Base-by-base conservation (phyloP, 2,329 filamentous ascomycete species). In the Penicillium sp. region DNA sequence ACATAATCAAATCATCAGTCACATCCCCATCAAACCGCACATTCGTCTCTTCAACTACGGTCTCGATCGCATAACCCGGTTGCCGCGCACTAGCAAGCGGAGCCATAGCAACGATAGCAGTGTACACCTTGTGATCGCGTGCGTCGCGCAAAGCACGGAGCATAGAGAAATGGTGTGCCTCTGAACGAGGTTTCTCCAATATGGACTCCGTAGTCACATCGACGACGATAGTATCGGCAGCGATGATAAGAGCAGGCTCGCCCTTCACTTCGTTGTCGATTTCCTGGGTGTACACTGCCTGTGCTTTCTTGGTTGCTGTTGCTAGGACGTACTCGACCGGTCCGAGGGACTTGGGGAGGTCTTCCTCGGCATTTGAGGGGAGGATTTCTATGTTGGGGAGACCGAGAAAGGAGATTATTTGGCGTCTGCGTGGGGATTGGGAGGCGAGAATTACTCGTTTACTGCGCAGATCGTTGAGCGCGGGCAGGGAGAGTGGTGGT, bases 271-370 rank as follows among this genome's bases (percentile, higher is more conserved):
- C 72, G 57, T 84, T 84, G 67, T 86, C 72, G 64, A 87, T 80
- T 65, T 86, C 83, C 41, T 78, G 71, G 29, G 73, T 71, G 74
- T 89, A 89, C 10, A 98, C 90, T 46, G 89, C 84, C 44, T 91
- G 82, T 50, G 88, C 90, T 76, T 99, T 99, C 66, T 89, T 85
- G 22, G 86, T 85, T 3, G 93, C 93, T 2, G 95, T 99, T 56
- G 88, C 86, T 14, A 93, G 82, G 21, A 97, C 95, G 78, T 99
- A 99, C 77, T 96, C 92, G 73, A 90, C 90, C 1, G 95, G 91
- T 1, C 87, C 86, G 57, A 93, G 84, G 8, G 78, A 74, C 74
- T 98, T 96, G 67, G 90, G 84, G 53, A 96, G 84, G 78, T 98
- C 84, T 78, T 99, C 95, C 52, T 90, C 88, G 63, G 90, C 87